phyloP scores from a whole-genome alignment of 2,329 filamentous ascomycete species.

The Orbilia oligospora region DNA sequence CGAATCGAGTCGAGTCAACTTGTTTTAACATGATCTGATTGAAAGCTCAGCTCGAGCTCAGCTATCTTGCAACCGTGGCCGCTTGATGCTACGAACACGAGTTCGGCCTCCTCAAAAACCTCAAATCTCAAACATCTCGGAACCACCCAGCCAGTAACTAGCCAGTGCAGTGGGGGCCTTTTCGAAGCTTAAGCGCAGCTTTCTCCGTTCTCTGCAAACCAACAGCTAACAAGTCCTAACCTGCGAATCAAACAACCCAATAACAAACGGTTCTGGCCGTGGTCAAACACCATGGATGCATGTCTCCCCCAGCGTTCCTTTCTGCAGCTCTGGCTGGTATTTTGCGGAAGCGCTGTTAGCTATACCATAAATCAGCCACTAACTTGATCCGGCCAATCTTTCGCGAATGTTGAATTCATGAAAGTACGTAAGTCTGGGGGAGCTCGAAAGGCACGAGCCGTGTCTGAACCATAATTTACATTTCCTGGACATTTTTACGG shows the following conservation, averaged over 20 bases:
- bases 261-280: conserved; percentile 27
- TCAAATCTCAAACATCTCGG: conserved; percentile 9
- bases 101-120: neutral
- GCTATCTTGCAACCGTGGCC: conserved; percentile 41
- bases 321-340: neutral
- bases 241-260: conserved; percentile 3
- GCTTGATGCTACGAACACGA: neutral
- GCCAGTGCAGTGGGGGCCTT: conserved; percentile 6
- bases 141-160: conserved; percentile 46
- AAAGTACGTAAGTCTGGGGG: conserved; percentile 21
- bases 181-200: conserved; percentile 55
- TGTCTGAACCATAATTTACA: conserved; percentile 30
- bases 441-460: conserved; percentile 23
- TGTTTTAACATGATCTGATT: conserved; percentile 15
- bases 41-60: neutral
- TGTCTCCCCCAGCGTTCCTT: conserved; percentile 6
- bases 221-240: conserved; percentile 31
- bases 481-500: conserved; percentile 19
- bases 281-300: conserved; percentile 45
- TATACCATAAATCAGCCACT: conserved; percentile 26
- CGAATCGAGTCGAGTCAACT: conserved; percentile 9
- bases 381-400: conserved; percentile 53
- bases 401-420: conserved; percentile 14
- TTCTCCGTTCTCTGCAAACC: conserved; percentile 22
- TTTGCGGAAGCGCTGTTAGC: conserved; percentile 46